Conservation (phyloP, 179 eudicot genomes). For the Spergularia azorica region DNA sequence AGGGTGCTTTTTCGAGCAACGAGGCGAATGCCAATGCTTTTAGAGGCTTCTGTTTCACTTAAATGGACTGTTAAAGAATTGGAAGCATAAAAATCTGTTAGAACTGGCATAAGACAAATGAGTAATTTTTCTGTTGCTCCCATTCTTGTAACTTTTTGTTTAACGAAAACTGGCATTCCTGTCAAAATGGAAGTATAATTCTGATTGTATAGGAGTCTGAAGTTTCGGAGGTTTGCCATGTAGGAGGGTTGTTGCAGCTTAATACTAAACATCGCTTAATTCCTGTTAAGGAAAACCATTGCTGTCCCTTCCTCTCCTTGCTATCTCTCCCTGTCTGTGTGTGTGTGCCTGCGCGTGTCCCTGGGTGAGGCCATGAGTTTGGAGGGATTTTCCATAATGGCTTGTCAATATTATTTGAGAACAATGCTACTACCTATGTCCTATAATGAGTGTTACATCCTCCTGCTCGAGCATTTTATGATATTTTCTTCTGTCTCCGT, state of each 20-base stretch:
- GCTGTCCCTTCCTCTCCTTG: too few species aligned
- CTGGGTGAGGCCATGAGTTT: too few species aligned
- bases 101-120: too few species aligned
- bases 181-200: not conserved
- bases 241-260: not conserved
- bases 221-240: not conserved
- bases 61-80: too few species aligned
- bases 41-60: not conserved
- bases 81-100: too few species aligned
- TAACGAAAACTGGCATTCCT: not conserved
- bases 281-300: too few species aligned
- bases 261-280: not conserved
- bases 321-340: too few species aligned
- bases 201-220: not conserved
- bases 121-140: too few species aligned
- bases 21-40: not conserved
- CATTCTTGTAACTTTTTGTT: too few species aligned
- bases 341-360: too few species aligned
- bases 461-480: not conserved
- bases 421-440: not conserved
- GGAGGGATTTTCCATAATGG: not conserved
- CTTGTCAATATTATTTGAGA: not conserved
- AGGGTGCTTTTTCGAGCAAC: too few species aligned
- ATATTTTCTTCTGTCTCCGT: too few species aligned
- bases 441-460: not conserved